phyloP scores from a whole-genome alignment of 2,329 filamentous ascomycete species.

The Penicillium aurantiogriseum region DNA sequence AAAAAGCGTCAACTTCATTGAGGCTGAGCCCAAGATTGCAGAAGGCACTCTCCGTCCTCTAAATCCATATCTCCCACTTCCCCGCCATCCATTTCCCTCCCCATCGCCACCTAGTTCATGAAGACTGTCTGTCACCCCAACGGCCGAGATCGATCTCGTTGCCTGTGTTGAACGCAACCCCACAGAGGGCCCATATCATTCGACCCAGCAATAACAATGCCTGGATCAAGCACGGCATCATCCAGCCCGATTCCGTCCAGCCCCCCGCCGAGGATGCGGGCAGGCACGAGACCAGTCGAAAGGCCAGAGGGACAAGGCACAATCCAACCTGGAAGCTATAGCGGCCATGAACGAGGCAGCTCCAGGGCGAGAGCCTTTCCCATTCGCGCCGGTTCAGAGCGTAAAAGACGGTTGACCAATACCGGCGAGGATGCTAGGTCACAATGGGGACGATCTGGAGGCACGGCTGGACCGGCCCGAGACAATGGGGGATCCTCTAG shows the following conservation, averaged over 20 bases:
- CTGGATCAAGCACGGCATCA: conserved; percentile 10
- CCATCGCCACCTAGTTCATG: conserved; percentile 32
- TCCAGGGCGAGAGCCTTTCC: not conserved
- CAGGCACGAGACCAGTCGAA: not conserved
- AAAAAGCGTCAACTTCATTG: conserved; percentile 12
- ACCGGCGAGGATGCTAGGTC: conserved; percentile 28
- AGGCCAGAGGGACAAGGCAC: conserved; percentile 3
- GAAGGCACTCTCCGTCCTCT: not conserved
- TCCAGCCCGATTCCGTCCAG: conserved; percentile 4
- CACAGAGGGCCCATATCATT: not conserved
- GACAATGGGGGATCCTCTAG: conserved; percentile 1
- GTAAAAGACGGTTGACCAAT: conserved; percentile 45
- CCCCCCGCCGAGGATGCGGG: not conserved
- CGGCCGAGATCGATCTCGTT: conserved; percentile 37
- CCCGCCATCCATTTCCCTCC: not conserved
- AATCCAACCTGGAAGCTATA: not conserved
- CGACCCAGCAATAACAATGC: conserved; percentile 3
- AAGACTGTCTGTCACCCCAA: conserved; percentile 31
- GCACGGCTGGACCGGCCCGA: conserved; percentile 5
- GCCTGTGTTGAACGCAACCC: conserved; percentile 11
- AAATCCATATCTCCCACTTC: not conserved
- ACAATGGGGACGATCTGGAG: conserved; percentile 1
- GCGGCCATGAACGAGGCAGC: not conserved
- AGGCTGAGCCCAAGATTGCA: conserved; percentile 7
- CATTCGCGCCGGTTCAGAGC: conserved; percentile 25